Conservation (phyloP, 768 basidiomycete species). For the Rhodocollybia butyracea region DNA sequence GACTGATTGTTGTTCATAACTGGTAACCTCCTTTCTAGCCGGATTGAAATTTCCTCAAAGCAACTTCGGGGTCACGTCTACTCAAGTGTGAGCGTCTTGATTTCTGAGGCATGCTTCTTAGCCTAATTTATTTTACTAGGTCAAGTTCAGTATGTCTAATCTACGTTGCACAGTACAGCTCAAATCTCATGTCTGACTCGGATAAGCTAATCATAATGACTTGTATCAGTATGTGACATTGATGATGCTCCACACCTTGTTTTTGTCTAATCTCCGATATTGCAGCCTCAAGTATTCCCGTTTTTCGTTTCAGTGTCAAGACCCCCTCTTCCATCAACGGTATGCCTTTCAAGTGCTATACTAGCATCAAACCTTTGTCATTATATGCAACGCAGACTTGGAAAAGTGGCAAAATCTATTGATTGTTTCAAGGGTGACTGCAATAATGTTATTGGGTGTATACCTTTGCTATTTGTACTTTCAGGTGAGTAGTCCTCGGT, state of each 20-base stretch:
- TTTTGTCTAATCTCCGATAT: background rate
- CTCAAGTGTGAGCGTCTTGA: conserved; percentile 67
- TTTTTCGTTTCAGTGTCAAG: conserved; percentile 66
- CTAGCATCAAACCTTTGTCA: background rate
- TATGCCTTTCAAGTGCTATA: background rate
- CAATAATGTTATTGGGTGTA: conserved; percentile 67
- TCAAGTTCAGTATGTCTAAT: conserved; percentile 41
- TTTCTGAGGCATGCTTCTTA: conserved; percentile 4
- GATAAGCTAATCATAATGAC: conserved; percentile 77
- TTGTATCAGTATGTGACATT: conserved; percentile 41
- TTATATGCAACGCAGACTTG: conserved; percentile 12
- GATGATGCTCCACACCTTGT: background rate
- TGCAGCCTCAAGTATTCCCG: conserved; percentile 79
- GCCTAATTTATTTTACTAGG: conserved; percentile 21
- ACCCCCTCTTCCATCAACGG: background rate
- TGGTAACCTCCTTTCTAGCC: conserved; percentile 32
- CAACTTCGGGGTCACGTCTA: conserved; percentile 76
- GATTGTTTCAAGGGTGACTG: conserved; percentile 76
- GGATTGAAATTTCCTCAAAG: conserved; percentile 66
- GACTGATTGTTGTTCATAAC: background rate
- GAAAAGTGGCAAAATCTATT: conserved; percentile 48
- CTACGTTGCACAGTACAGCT: conserved; percentile 3
- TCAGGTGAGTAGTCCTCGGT: conserved; percentile 47
- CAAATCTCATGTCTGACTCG: background rate
- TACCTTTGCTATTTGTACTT: conserved; percentile 76